Conservation (phyloP, 2,329 filamentous ascomycete species). For the Rhexocercosporidium sp. region DNA sequence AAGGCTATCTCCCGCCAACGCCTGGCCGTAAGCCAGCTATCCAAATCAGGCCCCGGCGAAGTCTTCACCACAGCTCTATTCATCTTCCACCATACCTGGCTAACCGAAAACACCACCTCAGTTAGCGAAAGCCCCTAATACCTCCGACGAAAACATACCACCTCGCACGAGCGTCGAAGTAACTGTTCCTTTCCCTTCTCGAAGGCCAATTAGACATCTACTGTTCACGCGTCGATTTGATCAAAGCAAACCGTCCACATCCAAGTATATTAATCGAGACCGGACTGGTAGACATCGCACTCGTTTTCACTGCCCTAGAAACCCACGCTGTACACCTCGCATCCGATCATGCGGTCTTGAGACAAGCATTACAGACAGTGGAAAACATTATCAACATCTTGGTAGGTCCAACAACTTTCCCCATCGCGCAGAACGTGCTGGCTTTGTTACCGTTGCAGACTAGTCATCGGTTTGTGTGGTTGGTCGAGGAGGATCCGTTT, state of each 20-base stretch:
- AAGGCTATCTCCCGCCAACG: not conserved
- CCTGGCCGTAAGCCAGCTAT: not conserved
- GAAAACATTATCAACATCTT: not conserved
- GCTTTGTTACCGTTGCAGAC: not conserved
- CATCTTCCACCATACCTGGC: constrained; percentile 1
- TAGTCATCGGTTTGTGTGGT: not conserved
- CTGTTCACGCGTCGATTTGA: not conserved
- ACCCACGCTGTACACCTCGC: not conserved
- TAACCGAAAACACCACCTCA: not conserved
- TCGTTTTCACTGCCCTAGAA: not conserved
- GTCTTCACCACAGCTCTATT: not conserved
- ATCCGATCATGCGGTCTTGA: not conserved
- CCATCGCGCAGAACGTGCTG: not conserved
- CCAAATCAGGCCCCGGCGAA: not conserved
- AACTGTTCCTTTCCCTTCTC: not conserved
- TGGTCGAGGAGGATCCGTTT: not conserved
- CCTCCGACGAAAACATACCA: not conserved
- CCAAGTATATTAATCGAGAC: not conserved
- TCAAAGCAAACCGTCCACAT: not conserved
- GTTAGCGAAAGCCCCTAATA: not conserved
- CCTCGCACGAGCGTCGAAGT: not conserved
- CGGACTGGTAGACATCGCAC: not conserved
- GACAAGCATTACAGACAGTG: not conserved
- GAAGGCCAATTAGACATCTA: not conserved
- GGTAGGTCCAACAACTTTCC: not conserved